Evolutionary conservation across 192 early-diverging fungal genomes (phyloP).

Genomic region (Coemansia sp.): DNA sequence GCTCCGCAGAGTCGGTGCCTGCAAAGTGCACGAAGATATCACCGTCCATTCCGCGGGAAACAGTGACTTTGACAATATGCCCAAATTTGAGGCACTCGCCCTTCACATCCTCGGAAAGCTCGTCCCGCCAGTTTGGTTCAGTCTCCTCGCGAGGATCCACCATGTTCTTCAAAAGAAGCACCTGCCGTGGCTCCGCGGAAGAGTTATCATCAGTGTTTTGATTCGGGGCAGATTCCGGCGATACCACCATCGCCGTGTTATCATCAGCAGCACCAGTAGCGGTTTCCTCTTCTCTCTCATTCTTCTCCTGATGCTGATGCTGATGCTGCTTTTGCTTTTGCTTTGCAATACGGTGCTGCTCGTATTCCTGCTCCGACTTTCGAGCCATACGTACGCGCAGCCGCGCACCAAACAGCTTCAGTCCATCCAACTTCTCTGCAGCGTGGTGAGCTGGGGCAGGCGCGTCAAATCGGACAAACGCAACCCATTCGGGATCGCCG

Average conservation of each 20-base stretch:
- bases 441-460: conserved; percentile 75
- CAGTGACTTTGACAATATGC: conserved; percentile 67
- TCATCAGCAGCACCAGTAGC: conserved; percentile 1
- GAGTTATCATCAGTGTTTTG: background rate
- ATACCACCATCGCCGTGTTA: conserved; percentile 6
- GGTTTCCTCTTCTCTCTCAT: background rate
- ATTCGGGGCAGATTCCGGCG: background rate
- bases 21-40: conserved; percentile 86
- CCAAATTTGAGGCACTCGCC: conserved; percentile 82
- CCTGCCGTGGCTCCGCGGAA: background rate
- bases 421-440: conserved; percentile 78
- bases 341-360: conserved; percentile 15
- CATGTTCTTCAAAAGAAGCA: conserved; percentile 28
- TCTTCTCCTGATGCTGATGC: too few relatives aligned
- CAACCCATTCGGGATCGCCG: conserved; percentile 72
- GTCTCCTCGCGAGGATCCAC: conserved; percentile 63
- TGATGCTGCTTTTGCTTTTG: background rate
- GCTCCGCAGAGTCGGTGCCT: conserved; percentile 59
- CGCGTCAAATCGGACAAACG: conserved; percentile 59
- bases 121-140: conserved; percentile 78
- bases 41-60: conserved; percentile 68
- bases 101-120: conserved; percentile 81
- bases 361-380: conserved; percentile 28
- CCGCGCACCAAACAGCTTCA: conserved; percentile 67
- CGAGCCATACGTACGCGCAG: conserved; percentile 40